phyloP scores from a whole-genome alignment of 495 filamentous ascomycete species.

The Chaetomidium leptoderma region DNA sequence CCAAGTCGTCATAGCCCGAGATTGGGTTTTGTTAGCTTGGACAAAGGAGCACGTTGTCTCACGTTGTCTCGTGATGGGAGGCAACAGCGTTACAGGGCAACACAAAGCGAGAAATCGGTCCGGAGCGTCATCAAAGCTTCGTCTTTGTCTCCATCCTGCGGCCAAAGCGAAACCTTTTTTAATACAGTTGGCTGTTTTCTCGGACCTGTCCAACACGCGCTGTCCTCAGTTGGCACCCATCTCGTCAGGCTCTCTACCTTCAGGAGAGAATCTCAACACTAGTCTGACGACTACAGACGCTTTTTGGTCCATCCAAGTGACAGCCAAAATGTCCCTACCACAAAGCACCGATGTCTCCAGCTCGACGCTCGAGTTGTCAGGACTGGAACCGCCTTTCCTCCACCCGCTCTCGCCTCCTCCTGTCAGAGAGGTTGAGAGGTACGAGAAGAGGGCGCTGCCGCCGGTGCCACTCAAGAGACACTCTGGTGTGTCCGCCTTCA shows the following conservation, averaged over 20 bases:
- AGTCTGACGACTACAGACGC: background rate
- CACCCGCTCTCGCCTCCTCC: conserved; percentile 16
- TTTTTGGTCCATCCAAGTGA: background rate
- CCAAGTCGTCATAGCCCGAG: background rate
- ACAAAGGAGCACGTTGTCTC: conserved; percentile 4
- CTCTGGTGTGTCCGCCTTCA: conserved; percentile 22
- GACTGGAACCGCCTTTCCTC: background rate
- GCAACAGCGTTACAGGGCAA: background rate
- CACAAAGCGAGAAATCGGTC: conserved; percentile 11
- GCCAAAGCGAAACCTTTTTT: background rate
- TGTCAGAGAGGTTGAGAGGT: conserved; percentile 19
- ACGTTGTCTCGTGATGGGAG: conserved; percentile 1
- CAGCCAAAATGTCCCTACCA: background rate
- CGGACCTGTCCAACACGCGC: background rate
- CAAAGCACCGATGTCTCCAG: conserved; percentile 2
- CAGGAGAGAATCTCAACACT: background rate
- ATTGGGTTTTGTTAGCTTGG: background rate
- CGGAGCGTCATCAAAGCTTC: background rate
- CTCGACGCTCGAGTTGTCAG: conserved; percentile 10
- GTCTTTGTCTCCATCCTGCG: background rate
- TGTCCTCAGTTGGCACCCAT: background rate
- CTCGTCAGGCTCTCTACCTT: background rate
- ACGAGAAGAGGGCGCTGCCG: conserved; percentile 26
- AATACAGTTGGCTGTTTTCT: background rate
- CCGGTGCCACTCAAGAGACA: conserved; percentile 20